phyloP scores from a whole-genome alignment of 805 yeast species.

The Metschnikowia baotianmanensis region DNA sequence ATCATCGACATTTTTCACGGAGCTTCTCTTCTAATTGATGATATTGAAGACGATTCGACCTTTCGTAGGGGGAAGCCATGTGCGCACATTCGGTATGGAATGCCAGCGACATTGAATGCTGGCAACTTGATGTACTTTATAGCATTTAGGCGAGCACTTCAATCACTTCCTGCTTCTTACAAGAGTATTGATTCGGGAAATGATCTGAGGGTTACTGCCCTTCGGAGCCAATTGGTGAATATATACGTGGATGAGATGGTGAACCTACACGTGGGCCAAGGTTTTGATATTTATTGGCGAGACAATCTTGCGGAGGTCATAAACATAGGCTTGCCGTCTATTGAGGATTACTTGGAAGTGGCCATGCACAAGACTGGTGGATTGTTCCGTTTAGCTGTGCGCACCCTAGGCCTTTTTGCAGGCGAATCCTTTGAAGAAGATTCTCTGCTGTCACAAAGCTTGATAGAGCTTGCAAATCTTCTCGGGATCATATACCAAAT shows the following conservation, averaged over 20 bases:
- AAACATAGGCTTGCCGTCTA: constrained; percentile 22
- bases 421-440: constrained; percentile 9
- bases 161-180: constrained; percentile 2
- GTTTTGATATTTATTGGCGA: constrained; percentile 86
- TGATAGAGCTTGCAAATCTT: constrained; percentile 65
- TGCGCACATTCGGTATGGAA: constrained; percentile 76
- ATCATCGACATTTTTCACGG: constrained; percentile 36
- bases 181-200: neutral
- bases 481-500: constrained; percentile 86
- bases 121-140: constrained; percentile 80
- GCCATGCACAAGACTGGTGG: constrained; percentile 89
- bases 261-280: constrained; percentile 86
- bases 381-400: constrained; percentile 69
- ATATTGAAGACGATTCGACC: constrained; percentile 76
- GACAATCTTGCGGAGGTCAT: constrained; percentile 37
- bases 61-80: constrained; percentile 76
- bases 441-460: constrained; percentile 6
- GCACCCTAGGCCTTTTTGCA: constrained; percentile 34
- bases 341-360: constrained; percentile 65
- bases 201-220: neutral
- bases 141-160: constrained; percentile 52
- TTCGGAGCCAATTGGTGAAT: constrained; percentile 16
- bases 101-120: constrained; percentile 76
- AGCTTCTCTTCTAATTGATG: constrained; percentile 59
- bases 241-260: constrained; percentile 71